Base-by-base conservation (phyloP, 2,329 filamentous ascomycete genomes). In the Lachnellula willkommii region DNA sequence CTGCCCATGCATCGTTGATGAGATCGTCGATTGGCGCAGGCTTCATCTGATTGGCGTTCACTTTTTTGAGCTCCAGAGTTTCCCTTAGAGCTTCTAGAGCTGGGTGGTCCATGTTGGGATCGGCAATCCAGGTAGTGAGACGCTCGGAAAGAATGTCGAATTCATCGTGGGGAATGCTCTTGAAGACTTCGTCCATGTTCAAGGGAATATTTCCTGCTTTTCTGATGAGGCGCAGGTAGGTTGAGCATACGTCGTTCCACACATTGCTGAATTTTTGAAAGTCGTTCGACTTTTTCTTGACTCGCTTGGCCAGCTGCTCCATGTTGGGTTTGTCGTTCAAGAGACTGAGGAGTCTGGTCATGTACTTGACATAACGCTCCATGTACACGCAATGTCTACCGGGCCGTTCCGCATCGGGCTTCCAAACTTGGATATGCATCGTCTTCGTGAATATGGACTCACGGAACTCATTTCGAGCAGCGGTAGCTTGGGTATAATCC, bases 31-130 rank as follows among this genome's bases (percentile, higher is more conserved):
- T 93, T 9, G 86, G 79, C 0, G 84, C 82, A 0, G 87, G 82
- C 71, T 96, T 96, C 81, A 95, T 94, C 7, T 96, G 78, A 47
- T 87, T 88, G 42, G 87, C 86, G 68, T 99, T 99, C 46, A 96
- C 80, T 69, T 84, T 87, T 67, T 89, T 89, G 36, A 89, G 73
- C 63, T 90, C 87, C 26, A 86, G 76, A 1, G 82, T 79, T 60
- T 89, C 86, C 43, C 82, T 78, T 11, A 90, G 75, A 6, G 85
- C 74, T 54, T 88, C 85, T 2, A 88, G 72, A 3, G 79, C 75
- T 0, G 76, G 72, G 53, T 76, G 71, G 1, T 67, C 69, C 0
- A 77, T 75, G 2, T 74, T 68, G 3, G 77, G 74, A 28, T 78
- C 72, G 32, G 81, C 76, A 57, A 77, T 77, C 76, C 84, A 85